These are phyloP conservation scores for Lathyrus sativus DNA, from an alignment of 306 rosid genomes.

Conservation along the genomic window DNA sequence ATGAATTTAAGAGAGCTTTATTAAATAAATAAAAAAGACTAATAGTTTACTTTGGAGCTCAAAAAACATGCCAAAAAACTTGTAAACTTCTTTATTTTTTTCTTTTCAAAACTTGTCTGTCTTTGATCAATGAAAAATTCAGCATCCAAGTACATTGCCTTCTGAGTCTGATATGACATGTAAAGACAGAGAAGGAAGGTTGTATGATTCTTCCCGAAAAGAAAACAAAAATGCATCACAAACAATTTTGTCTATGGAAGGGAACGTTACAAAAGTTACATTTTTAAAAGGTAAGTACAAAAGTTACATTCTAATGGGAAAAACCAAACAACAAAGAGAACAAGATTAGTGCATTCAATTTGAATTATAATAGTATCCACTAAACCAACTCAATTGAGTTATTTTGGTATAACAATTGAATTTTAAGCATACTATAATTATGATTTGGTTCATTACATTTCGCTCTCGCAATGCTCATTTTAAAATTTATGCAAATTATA, in stretches of 20 bases:
- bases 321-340: not conserved
- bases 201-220: conserved; percentile 31
- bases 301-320: not conserved
- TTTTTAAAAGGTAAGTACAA: too few species aligned
- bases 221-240: conserved; percentile 18
- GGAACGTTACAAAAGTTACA: not conserved
- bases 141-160: not conserved
- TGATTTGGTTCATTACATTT: not conserved
- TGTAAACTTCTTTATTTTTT: not conserved
- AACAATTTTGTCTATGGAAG: not conserved
- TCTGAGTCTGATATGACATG: not conserved
- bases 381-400: not conserved
- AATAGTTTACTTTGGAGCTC: not conserved
- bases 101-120: not conserved
- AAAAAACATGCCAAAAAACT: not conserved
- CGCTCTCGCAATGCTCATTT: not conserved
- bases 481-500: not conserved
- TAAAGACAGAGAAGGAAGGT: conserved; percentile 40
- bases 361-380: not conserved
- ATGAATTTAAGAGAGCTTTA: conserved; percentile 4
- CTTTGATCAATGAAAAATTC: not conserved
- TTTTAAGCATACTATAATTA: not conserved
- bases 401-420: not conserved
- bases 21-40: not conserved
- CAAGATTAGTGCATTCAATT: not conserved